Evolutionary conservation across 2,329 filamentous ascomycete species (phyloP).

Genomic region (Xylariales sp.): DNA sequence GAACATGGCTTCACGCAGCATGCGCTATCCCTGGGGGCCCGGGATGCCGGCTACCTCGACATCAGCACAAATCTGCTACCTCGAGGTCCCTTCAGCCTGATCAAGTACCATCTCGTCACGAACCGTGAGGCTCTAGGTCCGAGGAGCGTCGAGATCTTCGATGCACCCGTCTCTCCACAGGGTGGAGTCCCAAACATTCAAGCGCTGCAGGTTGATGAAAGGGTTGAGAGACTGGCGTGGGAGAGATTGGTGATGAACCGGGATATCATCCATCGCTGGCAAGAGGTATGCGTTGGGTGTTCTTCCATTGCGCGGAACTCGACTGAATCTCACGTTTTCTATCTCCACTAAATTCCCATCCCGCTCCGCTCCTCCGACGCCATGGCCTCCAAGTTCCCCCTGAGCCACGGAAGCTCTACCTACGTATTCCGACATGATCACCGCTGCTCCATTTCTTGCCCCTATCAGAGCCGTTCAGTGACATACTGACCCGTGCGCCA

Average conservation of each 20-base stretch:
- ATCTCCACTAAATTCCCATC: no score
- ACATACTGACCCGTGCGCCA: no score
- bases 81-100: conserved; percentile 73
- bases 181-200: conserved; percentile 23
- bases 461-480: no score
- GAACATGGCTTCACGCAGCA: conserved; percentile 74
- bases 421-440: no score
- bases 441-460: no score
- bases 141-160: conserved; percentile 35
- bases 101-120: conserved; percentile 70
- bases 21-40: conserved; percentile 71
- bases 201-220: conserved; percentile 49
- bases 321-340: no score
- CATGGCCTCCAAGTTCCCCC: no score
- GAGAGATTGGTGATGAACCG: conserved; percentile 71
- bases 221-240: conserved; percentile 69
- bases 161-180: conserved; percentile 11
- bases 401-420: no score
- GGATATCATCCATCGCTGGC: conserved; percentile 71
- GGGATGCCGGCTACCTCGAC: conserved; percentile 80
- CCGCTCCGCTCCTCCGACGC: no score
- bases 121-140: conserved; percentile 57
- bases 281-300: conserved; percentile 80
- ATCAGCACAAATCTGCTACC: conserved; percentile 81
- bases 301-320: no score